A percentile compares a stretch with the other conserved stretches of the same genome.
Evolutionary conservation across 257 asterid genomes (phyloP).

Genomic region (Ophiorrhiza pumila): DNA sequence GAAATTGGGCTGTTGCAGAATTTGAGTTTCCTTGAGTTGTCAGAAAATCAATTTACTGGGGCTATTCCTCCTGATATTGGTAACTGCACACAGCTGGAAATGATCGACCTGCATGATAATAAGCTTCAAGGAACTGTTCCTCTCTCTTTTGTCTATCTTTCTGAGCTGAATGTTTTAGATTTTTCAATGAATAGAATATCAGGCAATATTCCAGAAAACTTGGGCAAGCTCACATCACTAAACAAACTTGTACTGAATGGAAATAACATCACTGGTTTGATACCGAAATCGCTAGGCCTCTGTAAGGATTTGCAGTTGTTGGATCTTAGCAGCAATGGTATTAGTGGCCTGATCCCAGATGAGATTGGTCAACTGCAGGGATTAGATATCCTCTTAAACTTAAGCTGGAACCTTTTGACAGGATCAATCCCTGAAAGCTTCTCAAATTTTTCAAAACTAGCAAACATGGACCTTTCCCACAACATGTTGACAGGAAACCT

Average conservation of each 20-base stretch:
- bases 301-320: conserved; percentile 62
- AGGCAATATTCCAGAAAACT: conserved; percentile 50
- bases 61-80: conserved; percentile 55
- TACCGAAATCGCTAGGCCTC: conserved; percentile 54
- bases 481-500: conserved; percentile 64
- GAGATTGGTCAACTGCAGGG: conserved; percentile 54
- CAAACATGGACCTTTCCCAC: conserved; percentile 67
- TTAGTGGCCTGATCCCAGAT: conserved; percentile 51
- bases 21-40: conserved; percentile 60
- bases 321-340: conserved; percentile 56
- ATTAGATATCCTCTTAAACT: conserved; percentile 57
- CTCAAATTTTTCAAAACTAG: conserved; percentile 59
- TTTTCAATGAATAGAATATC: conserved; percentile 55
- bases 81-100: conserved; percentile 51
- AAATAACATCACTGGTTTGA: conserved; percentile 41
- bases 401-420: conserved; percentile 47
- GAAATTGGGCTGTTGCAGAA: conserved; percentile 42
- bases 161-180: conserved; percentile 52
- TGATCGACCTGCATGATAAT: conserved; percentile 62
- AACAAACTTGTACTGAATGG: conserved; percentile 58
- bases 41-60: conserved; percentile 54
- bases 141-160: conserved; percentile 46
- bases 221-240: conserved; percentile 51
- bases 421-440: conserved; percentile 62
- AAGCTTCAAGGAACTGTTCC: conserved; percentile 57